Evolutionary conservation across 345 rosid species (phyloP), one percentile per base, ranked within the genome.

Genomic region (Arabis alpina): DNA sequence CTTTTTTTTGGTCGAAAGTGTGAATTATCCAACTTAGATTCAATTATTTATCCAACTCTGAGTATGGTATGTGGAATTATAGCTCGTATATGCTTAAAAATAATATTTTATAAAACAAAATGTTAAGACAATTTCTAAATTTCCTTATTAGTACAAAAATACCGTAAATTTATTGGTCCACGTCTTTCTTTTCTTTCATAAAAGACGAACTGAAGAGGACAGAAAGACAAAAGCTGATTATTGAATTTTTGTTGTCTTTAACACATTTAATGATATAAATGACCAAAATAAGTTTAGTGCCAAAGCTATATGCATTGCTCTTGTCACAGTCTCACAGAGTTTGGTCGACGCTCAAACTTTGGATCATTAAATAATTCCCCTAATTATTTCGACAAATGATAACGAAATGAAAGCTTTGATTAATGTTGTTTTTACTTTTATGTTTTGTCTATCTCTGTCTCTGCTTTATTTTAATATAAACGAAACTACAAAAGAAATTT

Each of bases 341-440:
- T 70, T 27, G 50, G 34, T 70, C 30, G 19, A 49, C 50, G 51
- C 43, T 50, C 49, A 19, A 47, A 36, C 16, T 69, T 58, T 16
- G 8, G 15, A 28, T 28, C 55, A 32, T 16, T 40, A 19, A 24
- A 36, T 24, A 6, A 47, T 45, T 36, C 24, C 15, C 23, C 10
- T 47, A 34, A 6, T 68, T 34, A 44, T 69, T 37, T 34, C 54
- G 36, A 44, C 45, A 44, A 9, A 13, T 67, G 48, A 58, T 13
- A 49, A 69, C 47, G 32, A 69, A 43, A 70, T 50, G 58, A 51
- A 49, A 59, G 74, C 52, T 58, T 69, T 70, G 43, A 34, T 41
- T 51, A 70, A 11, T n/a, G 48, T 24, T 48, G 51, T 39, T 30
- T 59, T 50, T 16, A 39, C 43, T 59, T 70, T 70, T 50, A 7